phyloP scores from a whole-genome alignment of 2,329 filamentous ascomycete species.

The Calonectria fujianensis region DNA sequence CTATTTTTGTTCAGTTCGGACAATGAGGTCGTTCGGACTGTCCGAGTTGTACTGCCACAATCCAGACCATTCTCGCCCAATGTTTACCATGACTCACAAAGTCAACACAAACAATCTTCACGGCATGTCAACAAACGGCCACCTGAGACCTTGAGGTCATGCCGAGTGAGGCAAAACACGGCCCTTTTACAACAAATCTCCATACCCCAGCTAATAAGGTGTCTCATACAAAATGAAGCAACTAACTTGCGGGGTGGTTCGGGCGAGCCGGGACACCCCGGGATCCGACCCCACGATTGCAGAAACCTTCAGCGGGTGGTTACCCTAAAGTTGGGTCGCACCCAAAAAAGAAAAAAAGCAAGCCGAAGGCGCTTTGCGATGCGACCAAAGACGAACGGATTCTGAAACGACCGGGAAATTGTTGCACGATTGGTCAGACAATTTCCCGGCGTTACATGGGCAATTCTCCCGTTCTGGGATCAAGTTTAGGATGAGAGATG shows the following conservation, averaged over 20 bases:
- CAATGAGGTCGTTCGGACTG: neutral
- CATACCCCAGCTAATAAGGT: slow-evolving; percentile 2
- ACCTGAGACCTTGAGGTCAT: slow-evolving; percentile 1
- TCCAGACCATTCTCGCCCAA: rapidly evolving
- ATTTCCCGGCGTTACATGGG: slow-evolving; percentile 19
- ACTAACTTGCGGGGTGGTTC: slow-evolving; percentile 5
- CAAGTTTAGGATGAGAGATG: neutral
- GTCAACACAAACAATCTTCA: neutral
- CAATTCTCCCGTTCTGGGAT: neutral
- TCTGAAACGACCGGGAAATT: slow-evolving; percentile 15
- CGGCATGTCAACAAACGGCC: neutral
- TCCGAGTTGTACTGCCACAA: neutral
- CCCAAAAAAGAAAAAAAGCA: too few relatives aligned
- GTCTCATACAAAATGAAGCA: slow-evolving; percentile 5
- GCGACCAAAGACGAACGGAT: neutral
- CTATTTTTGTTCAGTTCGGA: neutral
- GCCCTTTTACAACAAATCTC: neutral
- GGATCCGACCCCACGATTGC: slow-evolving; percentile 5
- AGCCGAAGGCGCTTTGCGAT: too few relatives aligned
- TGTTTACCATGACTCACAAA: neutral
- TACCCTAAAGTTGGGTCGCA: neutral
- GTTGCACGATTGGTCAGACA: neutral
- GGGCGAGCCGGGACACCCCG: slow-evolving; percentile 6
- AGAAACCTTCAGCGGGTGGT: slow-evolving; percentile 11
- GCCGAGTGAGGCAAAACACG: neutral